phyloP scores from a whole-genome alignment of 495 filamentous ascomycete species.

The Chaetomium fimeti region DNA sequence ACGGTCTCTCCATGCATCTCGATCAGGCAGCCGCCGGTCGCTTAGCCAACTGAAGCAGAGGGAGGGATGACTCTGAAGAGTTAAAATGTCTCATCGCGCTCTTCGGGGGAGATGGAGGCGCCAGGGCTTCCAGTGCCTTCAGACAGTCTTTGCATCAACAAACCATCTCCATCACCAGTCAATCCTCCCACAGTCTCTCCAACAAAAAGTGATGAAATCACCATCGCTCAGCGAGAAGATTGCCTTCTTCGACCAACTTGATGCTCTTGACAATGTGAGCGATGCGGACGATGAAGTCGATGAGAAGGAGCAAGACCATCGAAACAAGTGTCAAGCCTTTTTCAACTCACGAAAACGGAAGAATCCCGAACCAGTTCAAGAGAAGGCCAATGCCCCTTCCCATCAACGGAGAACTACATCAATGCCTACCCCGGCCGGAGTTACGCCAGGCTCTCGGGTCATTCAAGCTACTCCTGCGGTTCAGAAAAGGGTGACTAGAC shows the following conservation, averaged over 20 bases:
- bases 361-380: neutral
- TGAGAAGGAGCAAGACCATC: conserved; percentile 26
- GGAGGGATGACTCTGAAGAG: neutral
- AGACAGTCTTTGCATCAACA: neutral
- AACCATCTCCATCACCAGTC: conserved; percentile 2
- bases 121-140: neutral
- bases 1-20: neutral
- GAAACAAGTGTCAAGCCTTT: conserved; percentile 26
- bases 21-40: conserved; percentile 12
- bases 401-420: conserved; percentile 22
- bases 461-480: conserved; percentile 29
- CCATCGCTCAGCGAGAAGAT: conserved; percentile 29
- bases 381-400: neutral
- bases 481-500: neutral
- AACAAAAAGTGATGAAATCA: conserved; percentile 21
- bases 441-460: conserved; percentile 8
- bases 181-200: neutral
- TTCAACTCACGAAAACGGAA: conserved; percentile 22
- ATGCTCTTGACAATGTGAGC: conserved; percentile 26
- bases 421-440: conserved; percentile 21
- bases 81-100: conserved; percentile 2
- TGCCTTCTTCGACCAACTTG: conserved; percentile 33
- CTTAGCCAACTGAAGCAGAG: neutral
- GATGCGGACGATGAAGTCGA: conserved; percentile 29
- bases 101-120: neutral